Evolutionary conservation across 495 filamentous ascomycete genomes (phyloP), one percentile per base, ranked within the genome.

Genomic region (Aspergillus haitiensis): DNA sequence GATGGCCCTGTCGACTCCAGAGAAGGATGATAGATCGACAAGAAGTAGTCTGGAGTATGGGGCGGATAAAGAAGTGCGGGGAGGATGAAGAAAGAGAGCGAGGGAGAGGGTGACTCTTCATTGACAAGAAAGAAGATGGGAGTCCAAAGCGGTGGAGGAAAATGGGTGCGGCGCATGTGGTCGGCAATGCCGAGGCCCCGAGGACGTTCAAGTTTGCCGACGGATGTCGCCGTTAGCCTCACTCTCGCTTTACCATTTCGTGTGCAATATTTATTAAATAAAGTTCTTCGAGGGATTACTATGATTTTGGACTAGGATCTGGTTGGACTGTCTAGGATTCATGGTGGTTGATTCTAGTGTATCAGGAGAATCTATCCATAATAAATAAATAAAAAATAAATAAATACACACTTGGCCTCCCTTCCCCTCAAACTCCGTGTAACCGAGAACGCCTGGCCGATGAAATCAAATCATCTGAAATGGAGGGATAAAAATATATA

Each of bases 121-220:
- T 27, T 27, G 21, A 27, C 21, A 27, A 27, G 50, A 57, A 27
- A 46, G 58, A 48, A 54, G 47, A 63, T 50, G 44, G 44, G 64
- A 55, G 64, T 15, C 21, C 11, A 27, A 16, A 56, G 49, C 47
- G 48, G 55, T 59, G 55, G 55, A 60, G 55, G 40, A 58, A 52
- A 55, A 52, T 55, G 50, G 62, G 45, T 51, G 47, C 15, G 31
- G 47, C 27, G 40, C 54, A 64, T 60, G 58, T 58, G 60, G 63
- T 27, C 39, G 61, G 42, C 52, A 59, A 56, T 55, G 49, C 55
- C 50, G 60, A 52, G 55, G 55, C 55, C 49, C 55, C 50, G 54
- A 61, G 52, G 52, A 53, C 32, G 36, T 16, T 32, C n/a, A 12
- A 21, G 50, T 40, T 44, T 62, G 59, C 55, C 55, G 55, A 57